Conservation (phyloP, 2,329 filamentous ascomycete genomes). For the Penicillium sumatraense region DNA sequence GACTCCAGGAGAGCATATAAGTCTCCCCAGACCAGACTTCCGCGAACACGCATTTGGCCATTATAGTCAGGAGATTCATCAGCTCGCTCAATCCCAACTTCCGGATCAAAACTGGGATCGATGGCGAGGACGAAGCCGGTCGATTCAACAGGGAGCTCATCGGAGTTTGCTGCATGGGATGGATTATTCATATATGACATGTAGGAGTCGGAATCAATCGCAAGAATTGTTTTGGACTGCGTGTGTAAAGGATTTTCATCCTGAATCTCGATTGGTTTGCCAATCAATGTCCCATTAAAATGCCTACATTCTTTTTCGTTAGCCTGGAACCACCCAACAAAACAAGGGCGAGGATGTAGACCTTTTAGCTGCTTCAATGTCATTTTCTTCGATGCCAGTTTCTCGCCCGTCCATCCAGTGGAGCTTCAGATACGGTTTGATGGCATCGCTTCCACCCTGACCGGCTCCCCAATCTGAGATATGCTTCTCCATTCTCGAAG, state of each 20-base stretch:
- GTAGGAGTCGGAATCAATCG: constrained; percentile 20
- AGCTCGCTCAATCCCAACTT: constrained; percentile 8
- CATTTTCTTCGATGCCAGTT: constrained; percentile 21
- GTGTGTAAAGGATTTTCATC: not conserved
- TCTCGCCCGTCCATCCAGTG: constrained; percentile 31
- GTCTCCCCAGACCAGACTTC: constrained; percentile 36
- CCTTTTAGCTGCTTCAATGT: constrained; percentile 18
- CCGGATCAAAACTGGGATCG: constrained; percentile 26
- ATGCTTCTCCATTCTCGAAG: constrained; percentile 27
- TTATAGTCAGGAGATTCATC: constrained; percentile 26
- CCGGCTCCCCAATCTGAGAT: constrained; percentile 30
- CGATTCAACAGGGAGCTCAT: constrained; percentile 22
- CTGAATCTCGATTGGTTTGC: not conserved
- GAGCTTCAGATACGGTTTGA: constrained; percentile 29
- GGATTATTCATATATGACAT: constrained; percentile 19
- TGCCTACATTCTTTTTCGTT: constrained; percentile 10
- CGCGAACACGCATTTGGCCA: constrained; percentile 34
- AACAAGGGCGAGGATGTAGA: not conserved
- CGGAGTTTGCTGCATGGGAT: constrained; percentile 10
- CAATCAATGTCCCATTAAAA: constrained; percentile 4
- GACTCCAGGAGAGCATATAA: constrained; percentile 25
- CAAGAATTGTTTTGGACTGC: constrained; percentile 16
- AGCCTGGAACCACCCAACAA: too few relatives aligned
- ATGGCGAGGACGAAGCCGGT: constrained; percentile 28
- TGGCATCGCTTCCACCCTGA: constrained; percentile 18